A percentile compares a stretch with the other conserved stretches of the same genome.
Evolutionary conservation across 192 early-diverging fungal genomes (phyloP).

Genomic region (Cladochytrium replicatum): DNA sequence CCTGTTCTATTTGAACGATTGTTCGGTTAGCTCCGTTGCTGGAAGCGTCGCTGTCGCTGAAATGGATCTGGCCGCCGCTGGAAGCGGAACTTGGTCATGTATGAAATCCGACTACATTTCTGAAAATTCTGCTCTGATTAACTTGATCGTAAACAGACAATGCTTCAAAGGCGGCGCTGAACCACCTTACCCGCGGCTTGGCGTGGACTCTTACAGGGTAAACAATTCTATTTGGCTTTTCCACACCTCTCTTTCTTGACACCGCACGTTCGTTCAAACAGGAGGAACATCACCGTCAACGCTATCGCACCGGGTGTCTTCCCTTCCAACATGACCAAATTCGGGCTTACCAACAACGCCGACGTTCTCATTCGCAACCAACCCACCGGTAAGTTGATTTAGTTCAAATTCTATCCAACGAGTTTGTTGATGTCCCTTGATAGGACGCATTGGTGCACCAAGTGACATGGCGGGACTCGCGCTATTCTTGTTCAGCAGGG

Average conservation of each 20-base stretch:
- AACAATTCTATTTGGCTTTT: no score
- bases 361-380: conserved; percentile 12
- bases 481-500: conserved; percentile 64
- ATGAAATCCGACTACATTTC: no score
- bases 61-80: conserved; percentile 17
- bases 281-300: conserved; percentile 29
- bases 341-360: conserved; percentile 18
- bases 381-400: conserved; percentile 22
- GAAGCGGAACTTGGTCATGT: conserved; percentile 37
- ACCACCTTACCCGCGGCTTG: conserved; percentile 40
- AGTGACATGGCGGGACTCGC: conserved; percentile 82
- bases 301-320: conserved; percentile 43
- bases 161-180: conserved; percentile 43
- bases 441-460: conserved; percentile 66
- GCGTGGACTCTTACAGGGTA: conserved; percentile 25
- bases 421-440: conserved; percentile 15
- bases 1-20: no score
- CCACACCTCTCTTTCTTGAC: no score
- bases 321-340: conserved; percentile 38
- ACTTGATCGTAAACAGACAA: no score
- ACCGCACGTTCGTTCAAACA: background rate
- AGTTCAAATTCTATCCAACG: conserved; percentile 1
- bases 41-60: conserved; percentile 23
- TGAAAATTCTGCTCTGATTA: no score
- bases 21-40: conserved; percentile 24